Conservation (phyloP, 2,329 filamentous ascomycete genomes). For the Aspergillus oerlinghausenensis region DNA sequence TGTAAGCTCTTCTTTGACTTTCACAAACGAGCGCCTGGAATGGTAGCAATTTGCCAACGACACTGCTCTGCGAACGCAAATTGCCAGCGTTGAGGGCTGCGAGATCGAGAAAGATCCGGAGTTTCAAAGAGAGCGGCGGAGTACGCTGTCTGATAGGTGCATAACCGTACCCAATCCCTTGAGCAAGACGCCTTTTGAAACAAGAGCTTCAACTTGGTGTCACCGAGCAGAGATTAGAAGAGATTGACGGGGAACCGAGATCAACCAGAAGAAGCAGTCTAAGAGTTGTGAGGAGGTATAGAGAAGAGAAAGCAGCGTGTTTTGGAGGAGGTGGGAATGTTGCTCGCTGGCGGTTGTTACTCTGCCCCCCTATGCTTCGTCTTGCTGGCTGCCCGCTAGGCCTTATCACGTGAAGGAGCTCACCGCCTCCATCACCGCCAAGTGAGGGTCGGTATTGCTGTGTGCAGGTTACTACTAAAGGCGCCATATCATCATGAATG, state of each 20-base stretch:
- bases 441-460: not conserved
- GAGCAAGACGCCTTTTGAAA: slow-evolving; percentile 5
- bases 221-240: not conserved
- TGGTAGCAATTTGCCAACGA: not conserved
- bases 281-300: not conserved
- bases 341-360: slow-evolving; percentile 26
- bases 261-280: not conserved
- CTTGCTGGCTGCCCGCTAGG: slow-evolving; percentile 18
- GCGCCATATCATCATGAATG: not conserved
- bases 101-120: slow-evolving; percentile 18
- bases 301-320: slow-evolving; percentile 15
- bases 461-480: slow-evolving; percentile 5
- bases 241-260: not conserved
- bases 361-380: slow-evolving; percentile 24
- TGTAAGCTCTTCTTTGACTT: slow-evolving; percentile 3
- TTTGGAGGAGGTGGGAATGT: slow-evolving; percentile 21
- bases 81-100: slow-evolving; percentile 14
- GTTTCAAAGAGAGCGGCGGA: slow-evolving; percentile 31
- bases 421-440: slow-evolving; percentile 1
- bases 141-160: slow-evolving; percentile 26
- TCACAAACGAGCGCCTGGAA: not conserved
- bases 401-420: slow-evolving; percentile 15
- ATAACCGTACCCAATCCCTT: slow-evolving; percentile 26
- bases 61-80: slow-evolving; percentile 3
- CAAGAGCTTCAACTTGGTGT: not conserved